phyloP scores from a whole-genome alignment of 1,284 basidiomycete species.

The Earliella scabrosa region DNA sequence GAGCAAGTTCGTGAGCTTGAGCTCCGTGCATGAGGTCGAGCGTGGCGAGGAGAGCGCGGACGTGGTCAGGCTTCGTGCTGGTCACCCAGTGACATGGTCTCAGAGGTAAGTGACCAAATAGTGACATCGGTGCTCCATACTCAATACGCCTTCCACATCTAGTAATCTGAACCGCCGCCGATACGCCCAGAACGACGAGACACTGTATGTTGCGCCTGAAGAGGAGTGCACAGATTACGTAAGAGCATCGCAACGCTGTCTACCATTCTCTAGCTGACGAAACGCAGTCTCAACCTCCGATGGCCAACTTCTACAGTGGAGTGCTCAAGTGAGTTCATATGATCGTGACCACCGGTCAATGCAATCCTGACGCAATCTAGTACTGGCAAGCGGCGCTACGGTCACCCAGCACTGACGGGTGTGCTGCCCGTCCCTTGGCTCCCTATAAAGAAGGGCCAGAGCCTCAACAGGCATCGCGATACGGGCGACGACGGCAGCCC shows the following conservation, averaged over 20 bases:
- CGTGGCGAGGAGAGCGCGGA: constrained; percentile 83
- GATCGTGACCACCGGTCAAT: background rate
- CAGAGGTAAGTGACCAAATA: constrained; percentile 73
- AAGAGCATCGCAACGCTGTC: constrained; percentile 29
- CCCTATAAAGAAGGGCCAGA: constrained; percentile 81
- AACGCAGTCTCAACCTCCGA: constrained; percentile 85
- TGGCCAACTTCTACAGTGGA: constrained; percentile 91
- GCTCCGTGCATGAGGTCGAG: constrained; percentile 87
- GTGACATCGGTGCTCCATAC: too few species aligned
- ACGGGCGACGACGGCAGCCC: constrained; percentile 18
- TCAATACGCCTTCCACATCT: too few species aligned
- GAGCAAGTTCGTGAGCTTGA: constrained; percentile 82
- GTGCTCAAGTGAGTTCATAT: constrained; percentile 75
- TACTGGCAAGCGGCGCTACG: constrained; percentile 86
- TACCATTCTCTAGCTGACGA: background rate
- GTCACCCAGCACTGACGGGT: constrained; percentile 89
- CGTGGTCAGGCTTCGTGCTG: constrained; percentile 70
- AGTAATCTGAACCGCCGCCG: constrained; percentile 84
- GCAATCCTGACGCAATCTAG: constrained; percentile 40
- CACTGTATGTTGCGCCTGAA: constrained; percentile 90
- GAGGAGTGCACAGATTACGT: constrained; percentile 92
- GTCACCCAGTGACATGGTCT: constrained; percentile 83
- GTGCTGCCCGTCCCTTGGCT: constrained; percentile 91
- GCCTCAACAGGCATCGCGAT: constrained; percentile 43
- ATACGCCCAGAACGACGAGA: constrained; percentile 93